These are phyloP conservation scores for Cafeteria roenbergensis DNA, from an alignment of 108 stramenopile species.

Conservation along the genomic window DNA sequence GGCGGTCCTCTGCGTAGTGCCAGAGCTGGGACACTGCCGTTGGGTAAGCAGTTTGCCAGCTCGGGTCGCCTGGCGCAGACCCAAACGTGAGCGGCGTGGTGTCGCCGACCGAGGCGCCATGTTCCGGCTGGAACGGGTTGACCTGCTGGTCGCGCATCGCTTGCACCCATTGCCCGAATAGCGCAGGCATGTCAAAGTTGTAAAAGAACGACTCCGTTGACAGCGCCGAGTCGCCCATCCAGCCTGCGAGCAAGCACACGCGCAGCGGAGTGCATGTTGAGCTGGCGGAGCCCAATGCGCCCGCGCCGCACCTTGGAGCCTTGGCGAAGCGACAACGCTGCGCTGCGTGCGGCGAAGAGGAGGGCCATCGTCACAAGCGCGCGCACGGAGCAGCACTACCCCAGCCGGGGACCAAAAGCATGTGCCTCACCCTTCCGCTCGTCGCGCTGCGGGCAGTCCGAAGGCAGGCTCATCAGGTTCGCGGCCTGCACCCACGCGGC, in stretches of 20 bases:
- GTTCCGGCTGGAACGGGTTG: background rate
- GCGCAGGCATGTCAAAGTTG: background rate
- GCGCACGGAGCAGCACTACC: no score
- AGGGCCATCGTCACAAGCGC: no score
- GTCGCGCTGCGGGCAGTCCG: background rate
- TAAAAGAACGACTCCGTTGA: background rate
- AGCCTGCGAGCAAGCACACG: no score
- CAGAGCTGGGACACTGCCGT: background rate
- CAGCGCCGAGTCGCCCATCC: no score
- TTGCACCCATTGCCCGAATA: background rate
- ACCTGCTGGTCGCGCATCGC: background rate
- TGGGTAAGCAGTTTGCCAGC: background rate
- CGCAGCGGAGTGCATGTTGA: no score
- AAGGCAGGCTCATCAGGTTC: background rate
- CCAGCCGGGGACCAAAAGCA: no score
- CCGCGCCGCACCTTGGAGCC: no score
- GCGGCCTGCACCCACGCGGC: background rate
- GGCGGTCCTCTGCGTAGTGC: background rate
- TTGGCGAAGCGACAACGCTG: no score
- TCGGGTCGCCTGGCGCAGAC: background rate
- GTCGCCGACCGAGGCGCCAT: background rate
- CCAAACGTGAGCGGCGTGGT: background rate
- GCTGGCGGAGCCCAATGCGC: no score
- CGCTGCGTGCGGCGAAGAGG: no score
- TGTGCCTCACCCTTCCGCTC: no score